A percentile compares a stretch with the other conserved stretches of the same genome.
These are phyloP conservation scores for Hyphodiscus sp. DNA, from an alignment of 2,329 filamentous ascomycete species.

Conservation along the genomic window DNA sequence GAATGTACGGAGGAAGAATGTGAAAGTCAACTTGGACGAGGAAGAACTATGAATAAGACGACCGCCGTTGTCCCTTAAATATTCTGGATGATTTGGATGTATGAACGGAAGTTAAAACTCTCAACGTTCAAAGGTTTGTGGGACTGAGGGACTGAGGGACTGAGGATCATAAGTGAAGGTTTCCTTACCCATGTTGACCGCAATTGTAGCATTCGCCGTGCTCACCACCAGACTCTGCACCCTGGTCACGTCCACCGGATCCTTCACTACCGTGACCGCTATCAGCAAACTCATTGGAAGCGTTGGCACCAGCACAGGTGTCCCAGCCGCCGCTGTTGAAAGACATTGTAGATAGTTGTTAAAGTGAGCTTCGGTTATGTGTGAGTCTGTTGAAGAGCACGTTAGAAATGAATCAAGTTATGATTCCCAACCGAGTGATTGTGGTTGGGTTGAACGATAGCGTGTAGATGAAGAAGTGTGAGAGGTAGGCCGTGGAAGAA, in stretches of 20 bases:
- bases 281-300: slow-evolving; percentile 2
- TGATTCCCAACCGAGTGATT: too few relatives aligned
- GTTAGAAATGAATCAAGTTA: background rate
- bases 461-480: background rate
- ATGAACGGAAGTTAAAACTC: too few relatives aligned
- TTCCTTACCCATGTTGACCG: background rate
- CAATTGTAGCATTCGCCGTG: slow-evolving; percentile 29
- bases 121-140: too few relatives aligned
- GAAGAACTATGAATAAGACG: too few relatives aligned
- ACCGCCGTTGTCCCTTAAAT: too few relatives aligned
- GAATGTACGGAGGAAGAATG: background rate
- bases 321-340: slow-evolving; percentile 18
- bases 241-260: slow-evolving; percentile 1
- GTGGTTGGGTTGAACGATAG: background rate
- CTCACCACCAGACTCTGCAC: slow-evolving; percentile 7
- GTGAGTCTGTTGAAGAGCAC: background rate
- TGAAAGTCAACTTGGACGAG: background rate
- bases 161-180: background rate
- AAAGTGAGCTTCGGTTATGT: background rate
- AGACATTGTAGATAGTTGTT: slow-evolving; percentile 18
- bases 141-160: too few relatives aligned
- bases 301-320: background rate
- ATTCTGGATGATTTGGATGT: too few relatives aligned
- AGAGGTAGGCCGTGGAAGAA: background rate
- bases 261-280: background rate